These are phyloP conservation scores for Tardiomyces digboiensis DNA, from an alignment of 1,139 yeast genomes.

Conservation along the genomic window DNA sequence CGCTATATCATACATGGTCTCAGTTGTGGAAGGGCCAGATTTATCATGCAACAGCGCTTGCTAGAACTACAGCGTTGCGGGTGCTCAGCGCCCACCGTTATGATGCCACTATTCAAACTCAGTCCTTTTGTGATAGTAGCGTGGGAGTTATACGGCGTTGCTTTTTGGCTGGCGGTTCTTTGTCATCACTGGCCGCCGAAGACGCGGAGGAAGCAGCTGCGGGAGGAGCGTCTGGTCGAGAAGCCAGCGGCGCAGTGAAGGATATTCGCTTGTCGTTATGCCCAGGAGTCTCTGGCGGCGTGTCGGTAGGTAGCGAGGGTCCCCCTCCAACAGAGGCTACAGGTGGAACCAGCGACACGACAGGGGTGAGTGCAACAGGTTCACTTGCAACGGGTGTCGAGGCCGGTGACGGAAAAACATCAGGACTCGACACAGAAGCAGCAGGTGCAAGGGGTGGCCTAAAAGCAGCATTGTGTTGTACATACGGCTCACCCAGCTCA, in stretches of 20 bases:
- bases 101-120: too few species aligned
- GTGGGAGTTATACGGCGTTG: conserved; percentile 41
- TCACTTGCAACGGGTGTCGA: conserved; percentile 3
- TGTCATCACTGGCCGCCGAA: neutral
- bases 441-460: neutral
- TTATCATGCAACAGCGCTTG: too few species aligned
- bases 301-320: conserved; percentile 1
- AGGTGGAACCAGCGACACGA: conserved; percentile 7
- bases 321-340: conserved; percentile 5
- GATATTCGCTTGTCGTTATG: neutral
- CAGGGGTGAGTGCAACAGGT: conserved; percentile 3
- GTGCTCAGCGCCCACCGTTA: too few species aligned
- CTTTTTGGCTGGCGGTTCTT: conserved; percentile 19
- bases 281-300: conserved; percentile 7
- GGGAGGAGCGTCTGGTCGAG: too few species aligned
- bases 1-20: too few species aligned
- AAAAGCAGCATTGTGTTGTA: conserved; percentile 4
- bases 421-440: neutral
- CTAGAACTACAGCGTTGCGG: too few species aligned
- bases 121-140: conserved; percentile 17
- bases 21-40: too few species aligned
- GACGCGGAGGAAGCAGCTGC: neutral
- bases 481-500: conserved; percentile 40
- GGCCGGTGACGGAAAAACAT: conserved; percentile 1
- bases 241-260: too few species aligned